These are phyloP conservation scores for Sugiyamaella novakii DNA, from an alignment of 1,139 yeast species.

Conservation along the genomic window DNA sequence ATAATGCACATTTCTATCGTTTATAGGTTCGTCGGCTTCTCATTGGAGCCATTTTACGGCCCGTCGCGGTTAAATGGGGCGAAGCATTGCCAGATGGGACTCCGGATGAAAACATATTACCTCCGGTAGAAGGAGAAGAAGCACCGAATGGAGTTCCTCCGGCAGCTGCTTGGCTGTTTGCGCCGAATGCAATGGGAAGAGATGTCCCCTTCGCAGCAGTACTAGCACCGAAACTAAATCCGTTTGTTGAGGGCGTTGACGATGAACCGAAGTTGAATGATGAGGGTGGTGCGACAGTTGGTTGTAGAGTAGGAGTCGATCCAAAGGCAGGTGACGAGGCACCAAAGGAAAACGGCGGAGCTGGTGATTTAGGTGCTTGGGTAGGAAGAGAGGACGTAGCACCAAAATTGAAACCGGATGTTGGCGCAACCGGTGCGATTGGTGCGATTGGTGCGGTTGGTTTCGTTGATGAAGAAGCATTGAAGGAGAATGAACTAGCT, in stretches of 20 bases:
- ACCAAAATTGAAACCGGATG: background rate
- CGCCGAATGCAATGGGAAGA: constrained; percentile 1
- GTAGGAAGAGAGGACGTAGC: too few relatives aligned
- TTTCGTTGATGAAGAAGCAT: constrained; percentile 5
- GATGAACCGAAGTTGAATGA: too few relatives aligned
- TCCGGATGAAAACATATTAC: constrained; percentile 16
- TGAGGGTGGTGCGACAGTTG: too few relatives aligned
- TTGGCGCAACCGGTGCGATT: constrained; percentile 3
- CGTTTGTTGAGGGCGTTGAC: constrained; percentile 2
- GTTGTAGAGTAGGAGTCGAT: too few relatives aligned
- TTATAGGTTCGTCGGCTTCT: constrained; percentile 13
- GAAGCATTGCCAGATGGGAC: background rate
- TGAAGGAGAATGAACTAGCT: constrained; percentile 1
- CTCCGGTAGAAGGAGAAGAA: constrained; percentile 10
- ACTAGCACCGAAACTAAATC: constrained; percentile 6
- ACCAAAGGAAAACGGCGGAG: too few relatives aligned
- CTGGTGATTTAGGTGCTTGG: too few relatives aligned
- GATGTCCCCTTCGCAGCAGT: background rate
- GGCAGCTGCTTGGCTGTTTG: constrained; percentile 1
- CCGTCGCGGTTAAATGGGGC: constrained; percentile 10
- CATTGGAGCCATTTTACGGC: constrained; percentile 18
- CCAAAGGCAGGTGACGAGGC: too few relatives aligned
- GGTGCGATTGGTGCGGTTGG: too few relatives aligned
- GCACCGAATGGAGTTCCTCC: constrained; percentile 17
- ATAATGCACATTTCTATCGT: constrained; percentile 13